A percentile compares a stretch with the other conserved stretches of the same genome.
phyloP scores from a whole-genome alignment of 768 basidiomycete species.

The Mycena amicta region DNA sequence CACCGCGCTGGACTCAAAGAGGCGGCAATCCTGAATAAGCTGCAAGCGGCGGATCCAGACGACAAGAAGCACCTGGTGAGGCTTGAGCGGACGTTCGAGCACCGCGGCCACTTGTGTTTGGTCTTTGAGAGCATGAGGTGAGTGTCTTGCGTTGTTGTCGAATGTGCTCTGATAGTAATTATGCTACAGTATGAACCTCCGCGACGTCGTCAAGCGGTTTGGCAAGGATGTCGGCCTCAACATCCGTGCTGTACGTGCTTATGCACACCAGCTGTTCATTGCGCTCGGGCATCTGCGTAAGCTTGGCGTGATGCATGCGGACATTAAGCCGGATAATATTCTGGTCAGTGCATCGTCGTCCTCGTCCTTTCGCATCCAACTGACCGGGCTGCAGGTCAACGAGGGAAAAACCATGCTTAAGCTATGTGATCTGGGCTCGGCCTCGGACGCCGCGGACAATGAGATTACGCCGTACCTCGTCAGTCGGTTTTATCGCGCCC shows the following conservation, averaged over 20 bases:
- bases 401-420: constrained; percentile 93
- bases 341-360: constrained; percentile 56
- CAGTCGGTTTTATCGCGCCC: constrained; percentile 95
- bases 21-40: constrained; percentile 82
- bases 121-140: constrained; percentile 88
- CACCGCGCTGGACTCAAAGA: constrained; percentile 95
- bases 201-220: constrained; percentile 96
- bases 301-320: constrained; percentile 94
- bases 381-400: constrained; percentile 76
- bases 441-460: constrained; percentile 91
- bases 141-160: too few relatives aligned
- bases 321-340: constrained; percentile 99
- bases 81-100: constrained; percentile 94
- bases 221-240: constrained; percentile 98
- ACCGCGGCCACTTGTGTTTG: constrained; percentile 93
- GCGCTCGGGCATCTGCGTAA: constrained; percentile 84
- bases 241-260: constrained; percentile 97
- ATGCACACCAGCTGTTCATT: constrained; percentile 94
- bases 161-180: not conserved
- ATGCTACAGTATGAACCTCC: constrained; percentile 85
- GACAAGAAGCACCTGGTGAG: constrained; percentile 96
- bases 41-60: constrained; percentile 88
- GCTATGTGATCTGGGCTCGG: constrained; percentile 96
- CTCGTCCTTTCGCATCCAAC: not conserved
- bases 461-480: constrained; percentile 99